Evolutionary conservation across 2,329 filamentous ascomycete genomes (phyloP), one percentile per base, ranked within the genome.

Genomic region (Penicillium crustosum): DNA sequence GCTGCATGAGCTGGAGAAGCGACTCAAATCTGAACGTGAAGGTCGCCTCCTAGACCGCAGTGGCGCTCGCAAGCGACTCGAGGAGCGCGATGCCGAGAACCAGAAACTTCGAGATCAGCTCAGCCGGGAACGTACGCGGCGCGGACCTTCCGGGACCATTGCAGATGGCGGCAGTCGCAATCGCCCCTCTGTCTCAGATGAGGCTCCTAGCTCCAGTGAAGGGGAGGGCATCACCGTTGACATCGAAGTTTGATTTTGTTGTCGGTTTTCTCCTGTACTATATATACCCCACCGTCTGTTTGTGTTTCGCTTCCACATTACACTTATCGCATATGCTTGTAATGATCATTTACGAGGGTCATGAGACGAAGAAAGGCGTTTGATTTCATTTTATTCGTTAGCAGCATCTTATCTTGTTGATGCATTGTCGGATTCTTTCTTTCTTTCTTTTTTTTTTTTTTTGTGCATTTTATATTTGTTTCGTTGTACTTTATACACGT

Each of bases 1-100:
- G 7, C 81, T 97, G 35, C 86, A 91, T 57, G 93, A 97, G 71
- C 79, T 97, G 65, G 94, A 99, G 79, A 84, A 88, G 64, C 86
- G 95, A 66, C 81, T 99, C 19, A 96, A 96, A 74, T 87, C 90
- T 45, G 94, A 99, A 77, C 81, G 94, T 15, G 94, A 97, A 75
- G 92, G 88, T 1, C 81, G 94, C 44, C 80, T 95, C 53, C 80
- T 96, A 57, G 94, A 99, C 76, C 86, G 94, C 4, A 89, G 84
- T 48, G 92, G 91, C 25, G 93, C 93, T 29, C 81, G 90, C 54
- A 89, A 92, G 77, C 81, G 93, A 52, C 77, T 96, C 0, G 88
- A 91, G 58, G 89, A 92, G 60, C 83, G 89, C n/a, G 84, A 87
- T 70, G 79, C 83, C 53, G 88, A 92, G 77, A 91, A 91, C 69